A percentile compares a stretch with the other conserved stretches of the same genome.
Evolutionary conservation across 202 grass and related monocot species (phyloP).

Genomic region (Brachypodium distachyon): DNA sequence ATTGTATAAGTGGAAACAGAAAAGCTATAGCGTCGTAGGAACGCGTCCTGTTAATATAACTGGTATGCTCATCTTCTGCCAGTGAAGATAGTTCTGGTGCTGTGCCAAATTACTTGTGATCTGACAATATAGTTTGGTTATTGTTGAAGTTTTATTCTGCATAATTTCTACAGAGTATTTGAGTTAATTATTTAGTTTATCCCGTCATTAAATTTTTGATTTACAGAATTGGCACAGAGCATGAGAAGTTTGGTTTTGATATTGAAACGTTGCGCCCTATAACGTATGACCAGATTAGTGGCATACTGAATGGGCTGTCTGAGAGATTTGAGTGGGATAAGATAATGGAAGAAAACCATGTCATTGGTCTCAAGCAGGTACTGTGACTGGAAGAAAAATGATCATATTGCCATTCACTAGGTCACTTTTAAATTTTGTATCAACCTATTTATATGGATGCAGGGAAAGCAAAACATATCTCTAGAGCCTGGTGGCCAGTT

Average conservation of each 20-base stretch:
- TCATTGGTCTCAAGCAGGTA: conserved; percentile 93
- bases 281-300: conserved; percentile 83
- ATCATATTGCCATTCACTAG: neutral
- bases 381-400: neutral
- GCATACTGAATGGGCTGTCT: conserved; percentile 64
- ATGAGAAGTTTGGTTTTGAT: conserved; percentile 99
- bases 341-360: conserved; percentile 69
- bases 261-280: conserved; percentile 75
- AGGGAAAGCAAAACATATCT: conserved; percentile 95
- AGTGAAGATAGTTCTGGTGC: neutral
- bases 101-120: neutral
- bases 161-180: neutral
- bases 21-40: neutral
- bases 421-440: neutral
- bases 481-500: conserved; percentile 94
- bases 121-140: neutral
- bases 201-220: neutral
- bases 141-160: neutral
- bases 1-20: neutral
- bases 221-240: conserved; percentile 93
- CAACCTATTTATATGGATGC: neutral
- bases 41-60: neutral
- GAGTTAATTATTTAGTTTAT: neutral
- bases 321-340: conserved; percentile 95
- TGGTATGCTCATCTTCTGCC: neutral